Percentiles rank a stretch among this genome's conserved stretches.
These are phyloP conservation scores for Aureobasidium sp. DNA, from an alignment of 2,329 filamentous ascomycete genomes.

Conservation along the genomic window DNA sequence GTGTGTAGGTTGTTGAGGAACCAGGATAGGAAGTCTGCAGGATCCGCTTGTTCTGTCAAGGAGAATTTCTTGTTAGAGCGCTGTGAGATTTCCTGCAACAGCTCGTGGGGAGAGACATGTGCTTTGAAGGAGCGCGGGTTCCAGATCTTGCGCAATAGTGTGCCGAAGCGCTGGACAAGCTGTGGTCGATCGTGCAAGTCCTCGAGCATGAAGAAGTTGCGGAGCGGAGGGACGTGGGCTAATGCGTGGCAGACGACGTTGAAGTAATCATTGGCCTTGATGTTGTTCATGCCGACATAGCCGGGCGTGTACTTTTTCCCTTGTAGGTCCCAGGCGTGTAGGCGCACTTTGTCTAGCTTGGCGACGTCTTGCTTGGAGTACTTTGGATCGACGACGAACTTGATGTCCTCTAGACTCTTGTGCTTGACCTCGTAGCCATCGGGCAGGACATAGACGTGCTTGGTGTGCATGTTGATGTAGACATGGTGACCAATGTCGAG, in stretches of 20 bases:
- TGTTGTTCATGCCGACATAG: conserved; percentile 99
- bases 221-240: conserved; percentile 78
- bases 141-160: conserved; percentile 94
- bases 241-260: conserved; percentile 92
- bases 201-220: conserved; percentile 88
- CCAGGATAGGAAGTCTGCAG: conserved; percentile 94
- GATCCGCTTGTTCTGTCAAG: conserved; percentile 84
- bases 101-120: conserved; percentile 93
- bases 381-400: conserved; percentile 88
- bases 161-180: conserved; percentile 79
- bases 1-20: conserved; percentile 95
- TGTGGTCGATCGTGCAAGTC: conserved; percentile 68
- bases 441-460: conserved; percentile 84
- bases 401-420: conserved; percentile 94
- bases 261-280: conserved; percentile 98
- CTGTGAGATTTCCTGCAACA: conserved; percentile 88
- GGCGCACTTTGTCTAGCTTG: conserved; percentile 62
- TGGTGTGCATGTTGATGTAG: conserved; percentile 94
- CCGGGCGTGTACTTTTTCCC: conserved; percentile 86
- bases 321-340: conserved; percentile 65
- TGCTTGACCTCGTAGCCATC: conserved; percentile 96
- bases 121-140: conserved; percentile 93
- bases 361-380: conserved; percentile 76
- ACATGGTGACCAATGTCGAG: conserved; percentile 94
- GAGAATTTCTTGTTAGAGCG: conserved; percentile 89